Evolutionary conservation across 805 yeast genomes (phyloP), one percentile per base, ranked within the genome.

Genomic region (Wickerhamiella qilinensis): DNA sequence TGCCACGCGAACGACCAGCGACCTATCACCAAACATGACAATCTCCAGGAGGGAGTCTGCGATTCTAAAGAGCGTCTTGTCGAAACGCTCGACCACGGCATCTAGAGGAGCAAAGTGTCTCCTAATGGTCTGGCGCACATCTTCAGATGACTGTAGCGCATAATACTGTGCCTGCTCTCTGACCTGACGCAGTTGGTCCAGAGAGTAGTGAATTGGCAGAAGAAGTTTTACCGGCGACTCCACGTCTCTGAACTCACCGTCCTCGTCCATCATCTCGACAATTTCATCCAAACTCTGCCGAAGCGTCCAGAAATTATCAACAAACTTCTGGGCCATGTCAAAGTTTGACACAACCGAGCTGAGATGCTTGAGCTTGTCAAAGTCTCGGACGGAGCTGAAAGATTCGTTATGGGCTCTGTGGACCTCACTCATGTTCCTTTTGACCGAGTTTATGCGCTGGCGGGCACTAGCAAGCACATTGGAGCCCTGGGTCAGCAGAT

Each of bases 161-260:
- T 78, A 67, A n/a, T 57, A 59, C 41, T 65, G 65, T 38, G 86
- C 67, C 52, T 77, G 80, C 46, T 88, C 96, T 45, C 68, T 73
- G 47, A 86, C 74, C 56, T 84, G 88, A 38, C 93, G 66, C 16
- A 83, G 71, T 50, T 69, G 69, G 35, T 75, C 77, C 42, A 88
- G 64, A 43, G 68, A 63, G 54, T 67, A 81, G 56, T 88, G 97
- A 11, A 80, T 72, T 19, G 65, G 53, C 36, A 84, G 62, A 21
- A 88, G 57, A 44, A 71, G 67, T 7, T 74, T 69, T 50, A 77
- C 60, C 7, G 7, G 6, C 41, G 44, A 22, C 59, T 59, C 18
- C 64, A 70, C n/a, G 12, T 55, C 55, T n/a, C 12, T 20, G 20
- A 69, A 52, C 19, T 57, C 56, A 36, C 68, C 67, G 27, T 61